These are phyloP conservation scores for Omphalotus olearius DNA, from an alignment of 1,284 basidiomycete genomes.

Conservation along the genomic window DNA sequence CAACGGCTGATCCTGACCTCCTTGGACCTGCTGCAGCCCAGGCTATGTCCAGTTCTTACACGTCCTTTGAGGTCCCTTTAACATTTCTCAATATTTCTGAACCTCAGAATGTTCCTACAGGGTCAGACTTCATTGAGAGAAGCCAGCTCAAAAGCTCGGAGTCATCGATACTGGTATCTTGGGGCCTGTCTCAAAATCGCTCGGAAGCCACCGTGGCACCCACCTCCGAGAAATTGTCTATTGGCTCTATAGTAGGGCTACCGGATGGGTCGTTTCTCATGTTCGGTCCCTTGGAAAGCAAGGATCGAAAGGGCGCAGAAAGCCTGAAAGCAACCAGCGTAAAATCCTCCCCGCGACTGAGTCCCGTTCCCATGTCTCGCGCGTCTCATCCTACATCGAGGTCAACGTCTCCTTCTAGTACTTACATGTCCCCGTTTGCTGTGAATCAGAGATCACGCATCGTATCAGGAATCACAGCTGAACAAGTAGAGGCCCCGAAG, in stretches of 20 bases:
- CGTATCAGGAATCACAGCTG: constrained; percentile 63
- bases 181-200: background rate
- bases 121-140: background rate
- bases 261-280: constrained; percentile 8
- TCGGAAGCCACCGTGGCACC: background rate
- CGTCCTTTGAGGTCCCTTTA: constrained; percentile 2
- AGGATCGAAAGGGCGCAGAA: background rate
- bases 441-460: constrained; percentile 46
- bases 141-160: background rate
- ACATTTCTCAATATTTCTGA: constrained; percentile 6
- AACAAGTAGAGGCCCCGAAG: constrained; percentile 67
- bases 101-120: background rate
- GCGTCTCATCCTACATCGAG: constrained; percentile 27
- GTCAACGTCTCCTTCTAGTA: constrained; percentile 30
- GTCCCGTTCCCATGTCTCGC: constrained; percentile 3
- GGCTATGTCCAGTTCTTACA: background rate
- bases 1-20: background rate
- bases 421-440: constrained; percentile 29
- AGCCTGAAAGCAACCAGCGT: background rate
- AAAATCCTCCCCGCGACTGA: background rate
- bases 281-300: constrained; percentile 1
- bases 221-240: background rate
- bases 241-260: constrained; percentile 3
- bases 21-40: no score
- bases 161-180: constrained; percentile 1